Conservation (phyloP, 208 protist species). For the Novymonas esmeraldas region DNA sequence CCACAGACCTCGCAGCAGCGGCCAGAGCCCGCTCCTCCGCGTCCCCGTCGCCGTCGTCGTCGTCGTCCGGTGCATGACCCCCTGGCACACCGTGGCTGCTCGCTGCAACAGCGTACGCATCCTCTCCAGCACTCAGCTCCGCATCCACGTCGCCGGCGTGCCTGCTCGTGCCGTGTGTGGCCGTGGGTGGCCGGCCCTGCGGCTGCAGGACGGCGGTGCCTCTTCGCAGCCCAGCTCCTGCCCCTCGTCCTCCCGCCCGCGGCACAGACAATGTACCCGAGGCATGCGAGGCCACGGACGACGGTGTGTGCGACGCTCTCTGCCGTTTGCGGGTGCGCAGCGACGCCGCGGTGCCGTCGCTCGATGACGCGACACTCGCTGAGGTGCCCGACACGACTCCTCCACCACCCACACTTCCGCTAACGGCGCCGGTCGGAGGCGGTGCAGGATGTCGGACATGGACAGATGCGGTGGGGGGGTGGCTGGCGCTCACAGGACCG, state of each 20-base stretch:
- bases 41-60: conserved; percentile 14
- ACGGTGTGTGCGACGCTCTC: not conserved
- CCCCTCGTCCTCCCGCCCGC: not conserved
- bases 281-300: not conserved
- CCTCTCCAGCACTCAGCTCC: too few species aligned
- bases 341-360: not conserved
- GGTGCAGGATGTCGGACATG: not conserved
- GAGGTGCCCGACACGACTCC: not conserved
- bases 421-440: not conserved
- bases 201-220: too few species aligned
- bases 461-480: not conserved
- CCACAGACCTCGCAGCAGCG: conserved; percentile 2
- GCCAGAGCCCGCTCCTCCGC: conserved; percentile 25
- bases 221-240: not conserved
- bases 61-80: conserved; percentile 1
- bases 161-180: too few species aligned
- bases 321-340: not conserved
- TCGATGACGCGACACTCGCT: not conserved
- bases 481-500: not conserved
- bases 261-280: not conserved
- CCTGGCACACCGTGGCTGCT: not conserved
- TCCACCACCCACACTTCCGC: not conserved
- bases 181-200: too few species aligned
- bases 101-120: too few species aligned
- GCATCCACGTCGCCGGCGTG: too few species aligned